Evolutionary conservation across 1,284 basidiomycete species (phyloP).

Genomic region (Ustilago xerochloae): DNA sequence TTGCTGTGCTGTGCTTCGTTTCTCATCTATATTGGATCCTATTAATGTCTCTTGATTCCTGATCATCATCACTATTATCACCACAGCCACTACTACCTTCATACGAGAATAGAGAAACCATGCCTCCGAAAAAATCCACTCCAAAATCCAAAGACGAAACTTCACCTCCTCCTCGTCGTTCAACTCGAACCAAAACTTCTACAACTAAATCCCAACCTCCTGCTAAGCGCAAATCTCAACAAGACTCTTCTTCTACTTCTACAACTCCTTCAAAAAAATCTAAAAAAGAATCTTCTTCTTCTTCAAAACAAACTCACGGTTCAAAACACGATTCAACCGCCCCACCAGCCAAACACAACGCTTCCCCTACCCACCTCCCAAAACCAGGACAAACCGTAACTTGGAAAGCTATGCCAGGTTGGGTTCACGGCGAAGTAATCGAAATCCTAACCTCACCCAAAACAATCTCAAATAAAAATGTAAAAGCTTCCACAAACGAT

Average conservation of each 20-base stretch:
- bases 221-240: conserved; percentile 2
- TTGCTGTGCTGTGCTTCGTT: too few relatives aligned
- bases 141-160: neutral
- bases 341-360: conserved; percentile 8
- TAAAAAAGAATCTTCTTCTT: neutral
- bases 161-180: neutral
- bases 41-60: too few relatives aligned
- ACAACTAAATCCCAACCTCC: neutral
- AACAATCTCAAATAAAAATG: conserved; percentile 9
- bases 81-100: too few relatives aligned
- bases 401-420: conserved; percentile 35
- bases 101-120: too few relatives aligned
- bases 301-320: conserved; percentile 9
- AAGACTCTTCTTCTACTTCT: too few relatives aligned
- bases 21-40: too few relatives aligned
- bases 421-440: conserved; percentile 20
- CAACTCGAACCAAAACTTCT: neutral
- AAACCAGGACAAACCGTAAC: conserved; percentile 9
- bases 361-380: conserved; percentile 8
- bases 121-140: conserved; percentile 6
- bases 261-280: neutral
- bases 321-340: conserved; percentile 18
- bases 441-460: conserved; percentile 11
- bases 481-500: conserved; percentile 15
- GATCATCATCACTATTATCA: too few relatives aligned